Evolutionary conservation across 2,329 filamentous ascomycete species (phyloP).

Genomic region (Calonectria ilicicola): DNA sequence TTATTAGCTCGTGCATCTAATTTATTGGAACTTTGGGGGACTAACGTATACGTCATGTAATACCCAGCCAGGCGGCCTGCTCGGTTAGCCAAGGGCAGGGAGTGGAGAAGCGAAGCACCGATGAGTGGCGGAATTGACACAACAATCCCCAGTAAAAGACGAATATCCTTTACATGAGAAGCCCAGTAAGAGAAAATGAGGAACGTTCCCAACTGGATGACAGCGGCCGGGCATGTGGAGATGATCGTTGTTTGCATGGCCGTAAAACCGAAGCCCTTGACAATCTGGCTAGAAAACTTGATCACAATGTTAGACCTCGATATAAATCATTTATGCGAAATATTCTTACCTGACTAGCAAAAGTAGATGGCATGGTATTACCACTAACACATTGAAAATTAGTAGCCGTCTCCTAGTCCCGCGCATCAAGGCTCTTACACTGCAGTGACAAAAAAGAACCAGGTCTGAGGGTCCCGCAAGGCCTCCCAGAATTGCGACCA

Average conservation of each 20-base stretch:
- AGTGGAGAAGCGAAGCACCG: slow-evolving; percentile 13
- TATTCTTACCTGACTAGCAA: slow-evolving; percentile 10
- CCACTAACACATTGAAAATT: background rate
- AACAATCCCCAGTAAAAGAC: background rate
- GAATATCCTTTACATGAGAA: slow-evolving; percentile 16
- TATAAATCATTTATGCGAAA: too few relatives aligned
- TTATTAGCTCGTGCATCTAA: background rate
- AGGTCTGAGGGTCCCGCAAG: slow-evolving; percentile 13
- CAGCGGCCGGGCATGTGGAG: slow-evolving; percentile 16
- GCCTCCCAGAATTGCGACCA: slow-evolving; percentile 28
- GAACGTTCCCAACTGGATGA: slow-evolving; percentile 9
- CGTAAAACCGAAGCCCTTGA: slow-evolving; percentile 9
- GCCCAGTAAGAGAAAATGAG: slow-evolving; percentile 7
- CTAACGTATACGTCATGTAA: slow-evolving; percentile 17
- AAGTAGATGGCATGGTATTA: slow-evolving; percentile 18
- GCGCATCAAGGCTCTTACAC: background rate
- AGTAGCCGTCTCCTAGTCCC: too few relatives aligned
- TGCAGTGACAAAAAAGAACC: slow-evolving; percentile 12
- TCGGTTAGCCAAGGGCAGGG: background rate
- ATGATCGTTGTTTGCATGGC: background rate
- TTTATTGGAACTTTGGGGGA: background rate
- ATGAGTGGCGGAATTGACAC: slow-evolving; percentile 13
- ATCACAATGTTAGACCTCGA: background rate
- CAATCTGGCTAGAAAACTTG: slow-evolving; percentile 21
- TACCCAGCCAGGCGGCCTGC: slow-evolving; percentile 13